Evolutionary conservation across 2,329 filamentous ascomycete species (phyloP).

Genomic region (Sodiomyces alkalinus): DNA sequence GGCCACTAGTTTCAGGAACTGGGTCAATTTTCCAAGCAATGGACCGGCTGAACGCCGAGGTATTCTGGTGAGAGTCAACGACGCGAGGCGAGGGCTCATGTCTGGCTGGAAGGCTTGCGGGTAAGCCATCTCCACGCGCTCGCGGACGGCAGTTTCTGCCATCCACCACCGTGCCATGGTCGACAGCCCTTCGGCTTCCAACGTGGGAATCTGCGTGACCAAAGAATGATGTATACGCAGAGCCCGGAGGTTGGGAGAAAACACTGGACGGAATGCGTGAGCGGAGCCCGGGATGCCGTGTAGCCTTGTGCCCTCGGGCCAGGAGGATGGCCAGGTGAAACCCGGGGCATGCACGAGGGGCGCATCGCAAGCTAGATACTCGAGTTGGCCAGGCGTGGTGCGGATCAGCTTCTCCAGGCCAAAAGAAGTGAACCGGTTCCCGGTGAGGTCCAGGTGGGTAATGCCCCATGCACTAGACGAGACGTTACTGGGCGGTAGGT

Average conservation of each 20-base stretch:
- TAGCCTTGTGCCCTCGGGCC: conserved; percentile 18
- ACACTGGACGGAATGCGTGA: conserved; percentile 34
- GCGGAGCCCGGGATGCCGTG: conserved; percentile 28
- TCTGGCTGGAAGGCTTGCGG: conserved; percentile 34
- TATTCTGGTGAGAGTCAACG: conserved; percentile 36
- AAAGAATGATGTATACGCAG: conserved; percentile 45
- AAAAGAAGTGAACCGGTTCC: conserved; percentile 28
- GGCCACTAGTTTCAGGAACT: conserved; percentile 30
- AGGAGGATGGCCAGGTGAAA: conserved; percentile 8
- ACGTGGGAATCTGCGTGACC: conserved; percentile 36
- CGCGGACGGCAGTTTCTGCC: conserved; percentile 28
- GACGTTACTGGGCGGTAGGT: conserved; percentile 10
- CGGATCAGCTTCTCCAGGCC: conserved; percentile 29
- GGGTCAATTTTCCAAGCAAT: conserved; percentile 28
- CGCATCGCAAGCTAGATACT: conserved; percentile 36
- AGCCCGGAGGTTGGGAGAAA: conserved; percentile 35
- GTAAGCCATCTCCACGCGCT: conserved; percentile 28
- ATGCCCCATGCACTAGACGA: conserved; percentile 18
- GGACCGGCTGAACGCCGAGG: conserved; percentile 37
- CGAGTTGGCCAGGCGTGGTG: conserved; percentile 27
- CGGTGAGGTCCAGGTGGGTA: conserved; percentile 39
- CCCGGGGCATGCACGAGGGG: conserved; percentile 12
- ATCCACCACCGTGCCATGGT: conserved; percentile 20
- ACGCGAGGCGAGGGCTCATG: conserved; percentile 38
- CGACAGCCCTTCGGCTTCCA: conserved; percentile 22